Percentiles rank a stretch among this genome's conserved stretches.
Conservation (phyloP, 257 asterid species). For the Salvia miltiorrhiza region DNA sequence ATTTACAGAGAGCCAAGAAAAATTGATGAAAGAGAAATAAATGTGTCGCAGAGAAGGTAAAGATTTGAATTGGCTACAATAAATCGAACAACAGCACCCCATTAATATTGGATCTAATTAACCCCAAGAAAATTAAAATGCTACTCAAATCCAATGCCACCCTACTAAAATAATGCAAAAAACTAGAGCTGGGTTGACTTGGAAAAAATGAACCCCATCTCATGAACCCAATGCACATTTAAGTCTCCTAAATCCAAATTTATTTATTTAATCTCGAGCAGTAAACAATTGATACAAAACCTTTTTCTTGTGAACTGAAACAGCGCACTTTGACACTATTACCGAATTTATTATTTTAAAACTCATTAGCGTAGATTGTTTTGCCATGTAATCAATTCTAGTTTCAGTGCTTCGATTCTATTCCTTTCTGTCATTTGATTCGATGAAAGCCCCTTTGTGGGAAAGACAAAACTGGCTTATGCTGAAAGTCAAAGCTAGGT, state of each 20-base stretch:
- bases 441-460: conserved; percentile 27
- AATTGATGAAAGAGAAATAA: conserved; percentile 31
- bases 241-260: conserved; percentile 35
- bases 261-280: conserved; percentile 18
- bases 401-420: conserved; percentile 44
- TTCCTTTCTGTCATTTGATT: conserved; percentile 26
- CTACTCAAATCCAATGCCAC: conserved; percentile 26
- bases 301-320: conserved; percentile 23
- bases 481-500: conserved; percentile 43
- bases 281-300: conserved; percentile 17
- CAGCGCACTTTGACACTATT: conserved; percentile 12
- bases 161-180: conserved; percentile 16
- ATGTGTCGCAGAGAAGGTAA: conserved; percentile 40
- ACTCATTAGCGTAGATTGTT: not conserved
- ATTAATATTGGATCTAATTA: conserved; percentile 38
- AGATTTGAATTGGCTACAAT: conserved; percentile 43
- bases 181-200: conserved; percentile 48
- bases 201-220: conserved; percentile 21
- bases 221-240: conserved; percentile 61
- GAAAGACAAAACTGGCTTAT: conserved; percentile 29
- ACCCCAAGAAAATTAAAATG: not conserved
- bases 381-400: conserved; percentile 41
- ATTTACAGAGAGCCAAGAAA: conserved; percentile 30
- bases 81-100: conserved; percentile 37
- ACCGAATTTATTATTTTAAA: not conserved